These are phyloP conservation scores for Exophiala mesophila DNA, from an alignment of 2,329 filamentous ascomycete genomes.

Conservation along the genomic window DNA sequence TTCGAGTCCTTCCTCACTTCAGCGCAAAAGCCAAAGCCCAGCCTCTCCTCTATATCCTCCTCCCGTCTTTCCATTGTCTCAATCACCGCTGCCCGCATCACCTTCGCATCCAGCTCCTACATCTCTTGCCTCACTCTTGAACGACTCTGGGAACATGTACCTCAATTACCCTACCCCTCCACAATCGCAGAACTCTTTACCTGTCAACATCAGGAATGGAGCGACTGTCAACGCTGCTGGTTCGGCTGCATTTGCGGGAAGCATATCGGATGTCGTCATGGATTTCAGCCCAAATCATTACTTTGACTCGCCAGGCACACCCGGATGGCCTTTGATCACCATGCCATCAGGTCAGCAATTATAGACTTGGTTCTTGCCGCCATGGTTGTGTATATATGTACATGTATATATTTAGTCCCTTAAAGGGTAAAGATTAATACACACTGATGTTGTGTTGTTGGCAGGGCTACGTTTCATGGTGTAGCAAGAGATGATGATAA, in stretches of 20 bases:
- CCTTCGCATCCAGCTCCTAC: conserved; percentile 13
- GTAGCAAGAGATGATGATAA: too few relatives aligned
- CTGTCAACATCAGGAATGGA: neutral
- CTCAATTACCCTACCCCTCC: conserved; percentile 16
- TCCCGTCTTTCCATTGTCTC: conserved; percentile 2
- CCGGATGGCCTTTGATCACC: conserved; percentile 17
- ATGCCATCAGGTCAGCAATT: conserved; percentile 15
- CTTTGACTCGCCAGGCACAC: conserved; percentile 14
- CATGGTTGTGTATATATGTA: too few relatives aligned
- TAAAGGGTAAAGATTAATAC: too few relatives aligned
- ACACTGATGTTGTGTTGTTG: too few relatives aligned
- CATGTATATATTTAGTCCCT: too few relatives aligned
- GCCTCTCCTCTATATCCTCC: conserved; percentile 11
- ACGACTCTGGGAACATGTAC: conserved; percentile 15
- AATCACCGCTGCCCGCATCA: conserved; percentile 8
- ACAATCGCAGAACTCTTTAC: conserved; percentile 9
- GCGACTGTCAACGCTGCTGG: neutral
- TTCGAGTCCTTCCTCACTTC: conserved; percentile 4
- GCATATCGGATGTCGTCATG: conserved; percentile 13
- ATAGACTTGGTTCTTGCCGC: too few relatives aligned
- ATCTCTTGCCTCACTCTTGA: conserved; percentile 22
- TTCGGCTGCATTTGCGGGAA: neutral
- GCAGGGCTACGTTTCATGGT: too few relatives aligned
- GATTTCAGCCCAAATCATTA: conserved; percentile 17
- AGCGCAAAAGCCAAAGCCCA: conserved; percentile 8